These are phyloP conservation scores for Berberis vulgaris DNA, from an alignment of 164 flowering plant species.

Conservation along the genomic window DNA sequence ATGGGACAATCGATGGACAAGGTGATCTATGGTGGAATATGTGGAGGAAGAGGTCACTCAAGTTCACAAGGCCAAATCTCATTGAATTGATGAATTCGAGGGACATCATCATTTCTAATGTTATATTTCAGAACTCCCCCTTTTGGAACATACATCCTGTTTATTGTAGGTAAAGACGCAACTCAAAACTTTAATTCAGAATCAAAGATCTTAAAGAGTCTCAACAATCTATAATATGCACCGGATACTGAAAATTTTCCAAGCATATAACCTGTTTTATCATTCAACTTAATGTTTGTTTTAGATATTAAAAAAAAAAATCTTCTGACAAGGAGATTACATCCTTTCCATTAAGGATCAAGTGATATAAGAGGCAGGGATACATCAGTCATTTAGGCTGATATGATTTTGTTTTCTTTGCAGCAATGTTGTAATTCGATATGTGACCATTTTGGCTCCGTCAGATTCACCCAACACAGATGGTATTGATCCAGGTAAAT, in stretches of 20 bases:
- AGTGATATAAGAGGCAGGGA: not conserved
- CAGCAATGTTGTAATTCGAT: conserved; percentile 80
- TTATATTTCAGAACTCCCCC: conserved; percentile 76
- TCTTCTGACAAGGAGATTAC: not conserved
- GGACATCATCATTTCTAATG: conserved; percentile 75
- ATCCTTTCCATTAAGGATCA: not conserved
- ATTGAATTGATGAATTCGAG: conserved; percentile 73
- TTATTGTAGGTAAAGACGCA: conserved; percentile 67
- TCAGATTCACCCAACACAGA: conserved; percentile 88
- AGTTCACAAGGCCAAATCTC: conserved; percentile 76
- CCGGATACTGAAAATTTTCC: not conserved
- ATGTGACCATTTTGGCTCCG: conserved; percentile 91
- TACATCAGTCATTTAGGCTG: not conserved
- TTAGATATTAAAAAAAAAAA: no score
- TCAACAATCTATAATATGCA: not conserved
- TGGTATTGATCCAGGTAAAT: conserved; percentile 94
- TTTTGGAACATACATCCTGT: conserved; percentile 98
- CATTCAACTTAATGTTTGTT: not conserved
- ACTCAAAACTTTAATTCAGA: not conserved
- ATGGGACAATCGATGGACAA: conserved; percentile 97
- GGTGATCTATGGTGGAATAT: conserved; percentile 98
- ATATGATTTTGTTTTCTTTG: conserved; percentile 21
- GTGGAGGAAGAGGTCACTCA: conserved; percentile 81
- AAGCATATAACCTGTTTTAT: not conserved
- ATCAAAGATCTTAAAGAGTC: conserved; percentile 14